Evolutionary conservation across 805 yeast species (phyloP).

Genomic region (Kodamaea jinghongensis): DNA sequence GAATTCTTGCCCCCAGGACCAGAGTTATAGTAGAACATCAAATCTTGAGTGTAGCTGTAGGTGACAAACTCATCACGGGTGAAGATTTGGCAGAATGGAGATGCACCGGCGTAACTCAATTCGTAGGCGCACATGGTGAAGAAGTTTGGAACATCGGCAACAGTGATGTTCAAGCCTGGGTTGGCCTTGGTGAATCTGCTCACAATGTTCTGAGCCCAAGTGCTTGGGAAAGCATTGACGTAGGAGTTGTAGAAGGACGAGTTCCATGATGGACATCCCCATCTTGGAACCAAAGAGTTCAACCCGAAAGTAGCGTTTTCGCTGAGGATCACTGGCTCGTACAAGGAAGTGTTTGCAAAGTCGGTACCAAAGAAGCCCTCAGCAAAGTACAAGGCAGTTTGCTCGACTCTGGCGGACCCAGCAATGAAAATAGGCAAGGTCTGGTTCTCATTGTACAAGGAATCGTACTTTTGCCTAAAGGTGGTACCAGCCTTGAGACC

Average conservation of each 20-base stretch:
- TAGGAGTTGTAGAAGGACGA: constrained; percentile 12
- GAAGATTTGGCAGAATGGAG: constrained; percentile 22
- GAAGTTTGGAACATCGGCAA: constrained; percentile 16
- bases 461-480: constrained; percentile 9
- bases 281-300: constrained; percentile 11
- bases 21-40: constrained; percentile 20
- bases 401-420: constrained; percentile 8
- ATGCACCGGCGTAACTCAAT: constrained; percentile 21
- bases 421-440: constrained; percentile 9
- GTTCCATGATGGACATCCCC: constrained; percentile 10
- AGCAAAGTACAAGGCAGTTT: constrained; percentile 9
- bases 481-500: constrained; percentile 6
- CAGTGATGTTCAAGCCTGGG: constrained; percentile 20
- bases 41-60: constrained; percentile 18
- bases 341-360: constrained; percentile 1
- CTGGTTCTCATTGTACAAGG: constrained; percentile 7
- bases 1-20: constrained; percentile 22
- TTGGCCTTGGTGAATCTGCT: constrained; percentile 18
- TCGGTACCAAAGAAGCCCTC: constrained; percentile 9
- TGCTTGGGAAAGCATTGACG: constrained; percentile 14
- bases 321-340: constrained; percentile 4
- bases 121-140: constrained; percentile 25
- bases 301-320: constrained; percentile 8
- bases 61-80: constrained; percentile 23
- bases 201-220: constrained; percentile 14